Evolutionary conservation across 2,329 filamentous ascomycete genomes (phyloP).

Genomic region (Mollisia scopiformis): DNA sequence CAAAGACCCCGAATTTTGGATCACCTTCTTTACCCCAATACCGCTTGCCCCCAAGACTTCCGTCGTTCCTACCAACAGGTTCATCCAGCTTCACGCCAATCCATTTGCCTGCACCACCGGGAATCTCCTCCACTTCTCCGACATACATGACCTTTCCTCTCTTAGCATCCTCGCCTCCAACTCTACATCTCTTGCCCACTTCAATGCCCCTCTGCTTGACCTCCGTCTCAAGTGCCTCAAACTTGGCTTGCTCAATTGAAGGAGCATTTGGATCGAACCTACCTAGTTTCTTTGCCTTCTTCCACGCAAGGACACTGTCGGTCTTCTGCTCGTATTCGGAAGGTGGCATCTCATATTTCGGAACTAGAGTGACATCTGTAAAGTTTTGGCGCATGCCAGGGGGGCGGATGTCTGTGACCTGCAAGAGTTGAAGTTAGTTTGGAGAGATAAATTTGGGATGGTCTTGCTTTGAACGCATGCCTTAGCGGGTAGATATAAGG

Average conservation of each 20-base stretch:
- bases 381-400: constrained; percentile 76
- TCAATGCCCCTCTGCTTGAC: constrained; percentile 69
- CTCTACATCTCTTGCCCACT: constrained; percentile 64
- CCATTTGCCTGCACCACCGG: constrained; percentile 67
- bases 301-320: constrained; percentile 93
- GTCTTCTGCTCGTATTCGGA: constrained; percentile 83
- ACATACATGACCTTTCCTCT: constrained; percentile 72
- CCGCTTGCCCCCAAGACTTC: constrained; percentile 65
- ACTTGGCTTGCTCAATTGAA: constrained; percentile 71
- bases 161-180: constrained; percentile 68
- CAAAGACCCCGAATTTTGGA: constrained; percentile 77
- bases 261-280: constrained; percentile 89
- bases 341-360: constrained; percentile 88
- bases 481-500: not conserved
- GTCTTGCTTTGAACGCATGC: not conserved
- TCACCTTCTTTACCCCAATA: constrained; percentile 65
- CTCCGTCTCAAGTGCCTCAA: constrained; percentile 70
- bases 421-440: constrained; percentile 18
- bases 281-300: constrained; percentile 91
- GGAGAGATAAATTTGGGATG: not conserved
- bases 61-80: constrained; percentile 82
- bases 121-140: constrained; percentile 75
- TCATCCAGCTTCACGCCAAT: constrained; percentile 77
- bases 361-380: constrained; percentile 77
- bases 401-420: constrained; percentile 84